Conservation (phyloP, 192 early-diverging fungal genomes). For the Phlyctochytrium planicorne region DNA sequence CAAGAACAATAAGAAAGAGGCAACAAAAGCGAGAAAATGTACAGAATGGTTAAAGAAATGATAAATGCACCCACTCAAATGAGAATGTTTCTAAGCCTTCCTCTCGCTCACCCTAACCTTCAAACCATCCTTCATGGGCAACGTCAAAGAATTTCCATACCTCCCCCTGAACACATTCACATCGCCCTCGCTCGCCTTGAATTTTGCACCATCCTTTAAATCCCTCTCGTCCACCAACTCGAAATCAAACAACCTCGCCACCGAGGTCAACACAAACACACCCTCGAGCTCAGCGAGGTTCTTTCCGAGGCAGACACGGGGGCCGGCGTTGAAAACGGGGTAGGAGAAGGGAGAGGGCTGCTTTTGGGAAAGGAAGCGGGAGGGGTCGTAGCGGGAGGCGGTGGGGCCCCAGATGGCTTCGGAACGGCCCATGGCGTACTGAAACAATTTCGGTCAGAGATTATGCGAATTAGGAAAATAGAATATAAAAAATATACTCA, state of each 20-base stretch:
- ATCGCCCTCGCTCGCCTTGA: too few relatives aligned
- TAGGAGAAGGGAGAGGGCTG: constrained; percentile 31
- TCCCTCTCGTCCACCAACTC: constrained; percentile 4
- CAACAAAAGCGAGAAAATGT: too few relatives aligned
- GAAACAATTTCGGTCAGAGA: constrained; percentile 42
- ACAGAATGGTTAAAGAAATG: too few relatives aligned
- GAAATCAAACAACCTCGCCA: constrained; percentile 25
- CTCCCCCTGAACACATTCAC: constrained; percentile 9
- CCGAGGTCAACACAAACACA: constrained; percentile 23
- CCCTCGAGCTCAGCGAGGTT: constrained; percentile 37
- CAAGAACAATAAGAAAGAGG: too few relatives aligned
- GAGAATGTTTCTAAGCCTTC: not conserved
- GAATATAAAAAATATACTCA: constrained; percentile 39
- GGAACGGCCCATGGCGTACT: constrained; percentile 51
- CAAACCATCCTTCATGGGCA: constrained; percentile 20
- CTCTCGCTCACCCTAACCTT: not conserved
- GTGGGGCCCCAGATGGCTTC: constrained; percentile 61
- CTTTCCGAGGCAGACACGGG: constrained; percentile 38
- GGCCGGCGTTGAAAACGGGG: constrained; percentile 29
- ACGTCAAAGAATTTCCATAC: constrained; percentile 14
- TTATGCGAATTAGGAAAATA: constrained; percentile 48
- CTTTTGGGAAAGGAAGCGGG: constrained; percentile 52
- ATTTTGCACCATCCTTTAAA: too few relatives aligned
- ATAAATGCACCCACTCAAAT: too few relatives aligned
- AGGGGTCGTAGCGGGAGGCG: constrained; percentile 58